These are phyloP conservation scores for Zygnema circumcarinatum DNA, from an alignment of 139 green algal species.

Conservation along the genomic window DNA sequence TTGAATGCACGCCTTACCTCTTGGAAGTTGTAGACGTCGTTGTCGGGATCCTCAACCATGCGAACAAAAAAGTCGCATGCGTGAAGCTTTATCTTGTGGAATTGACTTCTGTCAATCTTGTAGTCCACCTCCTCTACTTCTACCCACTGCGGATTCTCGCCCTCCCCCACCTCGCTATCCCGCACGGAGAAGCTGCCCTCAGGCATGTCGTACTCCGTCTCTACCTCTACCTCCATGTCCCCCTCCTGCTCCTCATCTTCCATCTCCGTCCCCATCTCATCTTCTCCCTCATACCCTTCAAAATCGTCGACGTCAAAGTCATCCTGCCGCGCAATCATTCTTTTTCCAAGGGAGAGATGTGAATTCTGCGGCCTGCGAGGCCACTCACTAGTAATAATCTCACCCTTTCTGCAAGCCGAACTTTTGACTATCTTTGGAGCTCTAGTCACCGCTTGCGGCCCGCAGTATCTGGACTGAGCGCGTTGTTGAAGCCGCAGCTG, in stretches of 20 bases:
- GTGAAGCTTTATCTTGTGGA: constrained; percentile 48
- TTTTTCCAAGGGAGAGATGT: neutral
- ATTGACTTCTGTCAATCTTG: constrained; percentile 47
- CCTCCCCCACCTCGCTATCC: neutral
- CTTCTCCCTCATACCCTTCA: constrained; percentile 26
- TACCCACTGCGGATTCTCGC: neutral
- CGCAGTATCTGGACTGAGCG: too few species aligned
- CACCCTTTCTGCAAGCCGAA: too few species aligned
- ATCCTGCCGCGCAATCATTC: neutral
- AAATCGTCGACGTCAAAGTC: constrained; percentile 35
- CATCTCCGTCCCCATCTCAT: constrained; percentile 16
- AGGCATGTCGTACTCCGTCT: constrained; percentile 2
- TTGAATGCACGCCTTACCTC: constrained; percentile 25
- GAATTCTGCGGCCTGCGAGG: too few species aligned
- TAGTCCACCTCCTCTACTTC: constrained; percentile 39
- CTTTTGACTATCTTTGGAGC: too few species aligned
- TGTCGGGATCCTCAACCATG: constrained; percentile 12
- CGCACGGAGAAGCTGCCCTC: neutral
- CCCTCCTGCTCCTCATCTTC: constrained; percentile 28
- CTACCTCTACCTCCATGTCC: constrained; percentile 14
- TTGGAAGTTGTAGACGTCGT: constrained; percentile 47
- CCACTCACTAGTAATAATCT: too few species aligned
- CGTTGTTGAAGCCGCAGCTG: too few species aligned
- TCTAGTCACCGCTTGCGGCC: too few species aligned
- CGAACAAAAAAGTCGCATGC: constrained; percentile 54